phyloP scores from a whole-genome alignment of 768 basidiomycete species.

The Mycena olivaceomarginata region DNA sequence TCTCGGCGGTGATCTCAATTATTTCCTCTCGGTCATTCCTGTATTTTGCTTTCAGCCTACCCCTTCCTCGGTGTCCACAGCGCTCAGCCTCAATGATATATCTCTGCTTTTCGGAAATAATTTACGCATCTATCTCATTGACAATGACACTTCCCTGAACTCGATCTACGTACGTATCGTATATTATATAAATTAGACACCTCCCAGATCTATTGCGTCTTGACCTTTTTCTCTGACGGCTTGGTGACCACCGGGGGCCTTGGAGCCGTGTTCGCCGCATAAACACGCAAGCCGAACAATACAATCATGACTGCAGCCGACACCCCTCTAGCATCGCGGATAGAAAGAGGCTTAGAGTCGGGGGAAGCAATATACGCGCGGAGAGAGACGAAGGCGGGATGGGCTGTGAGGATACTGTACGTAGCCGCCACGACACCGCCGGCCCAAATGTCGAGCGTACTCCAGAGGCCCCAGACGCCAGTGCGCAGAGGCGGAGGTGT shows the following conservation, averaged over 20 bases:
- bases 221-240: constrained; percentile 37
- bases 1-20: neutral
- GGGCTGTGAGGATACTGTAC: constrained; percentile 54
- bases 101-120: too few species aligned
- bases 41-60: too few species aligned
- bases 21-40: too few species aligned
- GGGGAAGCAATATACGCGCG: constrained; percentile 39
- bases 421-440: constrained; percentile 64
- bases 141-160: too few species aligned
- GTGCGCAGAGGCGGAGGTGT: constrained; percentile 67
- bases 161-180: too few species aligned
- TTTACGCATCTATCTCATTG: too few species aligned
- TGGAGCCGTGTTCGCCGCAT: constrained; percentile 50
- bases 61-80: too few species aligned
- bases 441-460: constrained; percentile 71
- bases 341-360: constrained; percentile 28
- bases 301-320: constrained; percentile 55
- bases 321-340: constrained; percentile 56
- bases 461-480: constrained; percentile 59
- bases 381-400: constrained; percentile 54
- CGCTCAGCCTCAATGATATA: too few species aligned
- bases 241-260: neutral
- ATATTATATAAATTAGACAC: neutral
- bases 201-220: constrained; percentile 37
- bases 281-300: constrained; percentile 59